Evolutionary conservation across 169 alveolate genomes (phyloP), one percentile per base, ranked within the genome.

Genomic region (Eimeria maxima): DNA sequence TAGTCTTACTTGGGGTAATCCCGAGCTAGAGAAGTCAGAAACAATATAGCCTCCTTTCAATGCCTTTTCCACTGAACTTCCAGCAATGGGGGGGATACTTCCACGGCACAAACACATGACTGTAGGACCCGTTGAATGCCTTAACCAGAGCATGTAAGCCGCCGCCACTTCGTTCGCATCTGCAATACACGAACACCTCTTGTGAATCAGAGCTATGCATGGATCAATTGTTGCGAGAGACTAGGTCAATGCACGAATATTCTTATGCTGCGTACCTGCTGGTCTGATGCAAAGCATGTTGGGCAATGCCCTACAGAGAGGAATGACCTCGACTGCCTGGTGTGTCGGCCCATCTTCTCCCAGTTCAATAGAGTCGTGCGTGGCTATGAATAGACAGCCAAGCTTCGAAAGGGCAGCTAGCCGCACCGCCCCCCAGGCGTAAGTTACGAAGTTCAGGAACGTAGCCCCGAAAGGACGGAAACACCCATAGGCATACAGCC

Each of bases 261-360:
- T 22, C 18, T 14, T n/a, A 45, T 44, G 65, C 87, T 42, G 42
- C 84, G 22, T 20, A 93, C 97, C 98, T 20, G 98, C 98, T 6
- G 98, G 98, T 55, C 98, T 96, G 86, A 97, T 95, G 78, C 94
- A 94, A 50, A 96, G 80, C 95, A 97, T 42, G 93, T 96, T 96
- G 24, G 97, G 98, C 50, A 98, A 90, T 53, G 96, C 96, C 11
- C 97, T 44, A 89, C 95, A 86, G 78, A 95, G 95, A 63, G 96
- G 87, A 29, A 95, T 74, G 74, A 97, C 98, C 96, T 97, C 98
- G 83, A 97, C 89, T 3, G 98, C 98, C 89, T 97, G 98, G 71
- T 97, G 98, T 10, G 98, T 97, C 5, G 98, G 98, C 27, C 98
- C 98, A 94, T 97, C 98, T 95, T 97, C 98, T 60, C 98, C 98